These are phyloP conservation scores for Aspergillus ochraceoroseus DNA, from an alignment of 2,329 filamentous ascomycete species.

Conservation along the genomic window DNA sequence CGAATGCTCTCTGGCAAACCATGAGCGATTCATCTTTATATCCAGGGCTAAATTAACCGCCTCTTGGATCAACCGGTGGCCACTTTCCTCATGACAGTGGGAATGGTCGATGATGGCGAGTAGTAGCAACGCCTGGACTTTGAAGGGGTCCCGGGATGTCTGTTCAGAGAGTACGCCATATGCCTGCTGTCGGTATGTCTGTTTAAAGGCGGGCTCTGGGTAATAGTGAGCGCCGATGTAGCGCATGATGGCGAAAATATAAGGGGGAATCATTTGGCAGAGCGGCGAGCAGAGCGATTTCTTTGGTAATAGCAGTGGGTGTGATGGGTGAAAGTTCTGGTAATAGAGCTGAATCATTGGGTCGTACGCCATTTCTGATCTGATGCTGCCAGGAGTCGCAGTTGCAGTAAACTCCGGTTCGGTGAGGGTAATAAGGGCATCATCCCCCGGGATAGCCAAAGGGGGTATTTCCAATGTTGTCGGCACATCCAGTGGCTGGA, in stretches of 20 bases:
- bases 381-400: neutral
- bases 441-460: conserved; percentile 8
- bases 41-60: conserved; percentile 65
- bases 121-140: conserved; percentile 32
- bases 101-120: conserved; percentile 31
- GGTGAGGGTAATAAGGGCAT: conserved; percentile 3
- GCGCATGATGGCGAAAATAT: conserved; percentile 46
- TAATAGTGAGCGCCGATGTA: conserved; percentile 51
- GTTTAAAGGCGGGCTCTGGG: conserved; percentile 26
- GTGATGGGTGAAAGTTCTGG: conserved; percentile 47
- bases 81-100: conserved; percentile 24
- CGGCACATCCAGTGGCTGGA: conserved; percentile 13
- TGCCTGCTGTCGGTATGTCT: conserved; percentile 19
- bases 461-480: conserved; percentile 9
- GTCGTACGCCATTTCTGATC: conserved; percentile 20
- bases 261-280: conserved; percentile 35
- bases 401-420: conserved; percentile 1
- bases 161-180: conserved; percentile 14
- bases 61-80: conserved; percentile 47
- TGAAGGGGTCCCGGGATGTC: conserved; percentile 26
- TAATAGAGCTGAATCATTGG: conserved; percentile 47
- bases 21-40: conserved; percentile 63
- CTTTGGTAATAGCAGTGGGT: conserved; percentile 50
- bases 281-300: conserved; percentile 25
- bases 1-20: conserved; percentile 45